phyloP scores from a whole-genome alignment of 176 grass and related monocot species.

The Aegilops bicornis region DNA sequence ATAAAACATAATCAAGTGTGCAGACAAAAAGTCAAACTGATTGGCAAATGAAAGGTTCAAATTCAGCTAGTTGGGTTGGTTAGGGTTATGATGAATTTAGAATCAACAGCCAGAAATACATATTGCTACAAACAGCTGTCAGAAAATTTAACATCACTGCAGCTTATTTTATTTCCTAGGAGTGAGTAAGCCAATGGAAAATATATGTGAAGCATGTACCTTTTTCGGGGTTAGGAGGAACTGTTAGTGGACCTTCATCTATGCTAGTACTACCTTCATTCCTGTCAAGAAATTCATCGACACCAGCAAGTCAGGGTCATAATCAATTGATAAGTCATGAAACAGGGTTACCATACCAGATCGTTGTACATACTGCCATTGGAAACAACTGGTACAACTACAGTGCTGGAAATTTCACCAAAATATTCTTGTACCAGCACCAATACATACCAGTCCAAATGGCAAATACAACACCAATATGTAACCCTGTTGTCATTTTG shows the following conservation, averaged over 20 bases:
- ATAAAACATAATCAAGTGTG: not conserved
- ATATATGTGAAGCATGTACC: slow-evolving; percentile 32
- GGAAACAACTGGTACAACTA: slow-evolving; percentile 22
- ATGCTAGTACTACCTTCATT: slow-evolving; percentile 40
- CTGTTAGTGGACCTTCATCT: slow-evolving; percentile 8
- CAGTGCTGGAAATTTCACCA: slow-evolving; percentile 7
- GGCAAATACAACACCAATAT: slow-evolving; percentile 21
- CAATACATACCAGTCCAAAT: slow-evolving; percentile 2
- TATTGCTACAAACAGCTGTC: not conserved
- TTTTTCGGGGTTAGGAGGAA: slow-evolving; percentile 43
- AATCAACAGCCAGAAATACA: not conserved
- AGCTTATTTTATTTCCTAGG: not conserved
- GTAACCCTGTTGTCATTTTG: slow-evolving; percentile 3
- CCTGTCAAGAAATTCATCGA: slow-evolving; percentile 39
- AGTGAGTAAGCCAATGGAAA: not conserved
- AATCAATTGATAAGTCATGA: not conserved
- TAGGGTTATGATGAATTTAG: not conserved
- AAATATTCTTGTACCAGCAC: slow-evolving; percentile 12
- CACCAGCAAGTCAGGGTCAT: not conserved
- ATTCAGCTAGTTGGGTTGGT: not conserved
- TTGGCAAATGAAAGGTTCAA: not conserved
- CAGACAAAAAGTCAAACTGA: not conserved
- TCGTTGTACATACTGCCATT: not conserved
- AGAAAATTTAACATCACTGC: not conserved
- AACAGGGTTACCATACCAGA: slow-evolving; percentile 12